Evolutionary conservation across 2,329 filamentous ascomycete species (phyloP).

Genomic region (Karstenula rhodostoma): DNA sequence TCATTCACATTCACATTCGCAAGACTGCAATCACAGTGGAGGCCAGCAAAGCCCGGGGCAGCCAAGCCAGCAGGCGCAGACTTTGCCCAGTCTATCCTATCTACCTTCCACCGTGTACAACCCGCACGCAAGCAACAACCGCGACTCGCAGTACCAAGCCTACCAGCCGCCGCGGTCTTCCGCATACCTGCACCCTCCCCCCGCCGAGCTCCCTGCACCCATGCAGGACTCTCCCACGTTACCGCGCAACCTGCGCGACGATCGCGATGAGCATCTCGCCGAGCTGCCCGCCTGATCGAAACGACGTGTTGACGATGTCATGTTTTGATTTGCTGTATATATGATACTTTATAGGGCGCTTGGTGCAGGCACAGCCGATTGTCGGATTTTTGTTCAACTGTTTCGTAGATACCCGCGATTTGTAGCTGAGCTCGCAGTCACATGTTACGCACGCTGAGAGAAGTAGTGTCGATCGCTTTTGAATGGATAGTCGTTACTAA

Average conservation of each 20-base stretch:
- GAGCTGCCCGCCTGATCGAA: slow-evolving; percentile 25
- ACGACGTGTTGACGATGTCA: neutral
- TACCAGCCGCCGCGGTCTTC: slow-evolving; percentile 10
- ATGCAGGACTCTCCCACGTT: slow-evolving; percentile 20
- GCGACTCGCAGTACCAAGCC: slow-evolving; percentile 9
- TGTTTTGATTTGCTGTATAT: neutral
- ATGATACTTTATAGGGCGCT: neutral
- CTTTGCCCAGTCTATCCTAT: slow-evolving; percentile 12
- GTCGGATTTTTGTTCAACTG: neutral
- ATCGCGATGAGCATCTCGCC: slow-evolving; percentile 19
- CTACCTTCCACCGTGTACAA: slow-evolving; percentile 20
- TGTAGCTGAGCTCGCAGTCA: slow-evolving; percentile 11
- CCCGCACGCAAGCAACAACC: neutral
- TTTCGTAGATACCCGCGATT: slow-evolving; percentile 16
- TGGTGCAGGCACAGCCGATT: neutral
- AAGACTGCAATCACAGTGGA: slow-evolving; percentile 11
- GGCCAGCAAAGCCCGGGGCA: neutral
- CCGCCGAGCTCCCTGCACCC: slow-evolving; percentile 19
- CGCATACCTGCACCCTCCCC: slow-evolving; percentile 15
- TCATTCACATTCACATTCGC: slow-evolving; percentile 14
- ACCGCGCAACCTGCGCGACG: slow-evolving; percentile 10
- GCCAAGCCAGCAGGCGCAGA: neutral
- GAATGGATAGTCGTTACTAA: neutral
- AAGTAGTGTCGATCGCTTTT: neutral
- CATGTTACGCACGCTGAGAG: neutral